A percentile compares a stretch with the other conserved stretches of the same genome.
Evolutionary conservation across 768 basidiomycete species (phyloP).

Genomic region (Calocera cornea): DNA sequence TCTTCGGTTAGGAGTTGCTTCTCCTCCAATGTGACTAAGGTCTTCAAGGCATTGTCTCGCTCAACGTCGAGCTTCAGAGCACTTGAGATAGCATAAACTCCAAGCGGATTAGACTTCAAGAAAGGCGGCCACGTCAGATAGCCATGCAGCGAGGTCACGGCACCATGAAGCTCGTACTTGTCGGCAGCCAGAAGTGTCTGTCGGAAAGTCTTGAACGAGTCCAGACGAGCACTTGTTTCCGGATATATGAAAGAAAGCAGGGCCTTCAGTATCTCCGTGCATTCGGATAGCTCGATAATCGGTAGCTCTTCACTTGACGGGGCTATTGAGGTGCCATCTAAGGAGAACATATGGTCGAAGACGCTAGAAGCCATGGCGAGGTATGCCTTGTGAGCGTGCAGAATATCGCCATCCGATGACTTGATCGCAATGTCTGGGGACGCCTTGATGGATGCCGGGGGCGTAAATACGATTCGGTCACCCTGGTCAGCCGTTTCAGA

Average conservation of each 20-base stretch:
- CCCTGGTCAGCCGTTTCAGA: too few relatives aligned
- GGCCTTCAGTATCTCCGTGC: neutral
- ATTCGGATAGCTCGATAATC: neutral
- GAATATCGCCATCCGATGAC: neutral
- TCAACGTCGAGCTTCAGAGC: neutral
- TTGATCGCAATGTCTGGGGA: neutral
- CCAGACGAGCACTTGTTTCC: neutral
- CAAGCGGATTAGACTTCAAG: neutral
- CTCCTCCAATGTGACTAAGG: too few relatives aligned
- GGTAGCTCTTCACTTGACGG: neutral
- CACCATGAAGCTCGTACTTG: neutral
- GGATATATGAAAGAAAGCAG: neutral
- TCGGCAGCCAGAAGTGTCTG: neutral
- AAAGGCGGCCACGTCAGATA: neutral
- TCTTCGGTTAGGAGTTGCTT: too few relatives aligned
- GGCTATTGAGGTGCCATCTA: neutral
- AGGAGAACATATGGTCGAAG: neutral
- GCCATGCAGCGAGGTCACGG: neutral
- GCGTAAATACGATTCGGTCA: neutral
- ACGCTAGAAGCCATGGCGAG: neutral
- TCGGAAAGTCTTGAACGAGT: neutral
- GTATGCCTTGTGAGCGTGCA: neutral
- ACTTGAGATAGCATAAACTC: neutral
- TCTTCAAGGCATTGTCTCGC: neutral
- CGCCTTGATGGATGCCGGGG: neutral